Evolutionary conservation across 2,329 filamentous ascomycete species (phyloP).

Genomic region (Fusarium redolens): DNA sequence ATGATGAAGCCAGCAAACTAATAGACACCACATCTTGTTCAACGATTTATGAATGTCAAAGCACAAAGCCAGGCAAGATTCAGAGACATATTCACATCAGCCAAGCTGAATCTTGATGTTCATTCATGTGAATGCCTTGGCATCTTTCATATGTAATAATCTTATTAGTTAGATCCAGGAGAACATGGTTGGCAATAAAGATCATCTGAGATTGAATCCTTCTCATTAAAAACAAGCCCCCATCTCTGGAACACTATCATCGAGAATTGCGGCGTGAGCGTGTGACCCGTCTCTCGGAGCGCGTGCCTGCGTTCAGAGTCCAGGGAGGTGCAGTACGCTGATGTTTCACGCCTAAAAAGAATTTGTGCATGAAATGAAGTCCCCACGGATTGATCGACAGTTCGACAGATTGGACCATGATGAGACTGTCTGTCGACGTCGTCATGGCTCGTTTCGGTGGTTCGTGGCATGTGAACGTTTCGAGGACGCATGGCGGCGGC

Average conservation of each 20-base stretch:
- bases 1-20: slow-evolving; percentile 6
- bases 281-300: slow-evolving; percentile 16
- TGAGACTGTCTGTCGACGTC: neutral
- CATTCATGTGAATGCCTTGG: neutral
- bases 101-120: neutral
- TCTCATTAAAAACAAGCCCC: slow-evolving; percentile 12
- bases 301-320: slow-evolving; percentile 26
- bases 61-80: neutral
- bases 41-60: slow-evolving; percentile 3
- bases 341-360: slow-evolving; percentile 7
- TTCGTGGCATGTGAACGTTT: slow-evolving; percentile 38
- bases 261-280: slow-evolving; percentile 22
- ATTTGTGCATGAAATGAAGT: slow-evolving; percentile 21
- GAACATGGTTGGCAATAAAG: neutral
- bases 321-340: neutral
- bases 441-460: neutral
- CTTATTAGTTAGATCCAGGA: neutral
- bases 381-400: slow-evolving; percentile 24
- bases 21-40: neutral
- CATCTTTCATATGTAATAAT: neutral
- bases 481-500: slow-evolving; percentile 25
- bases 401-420: neutral
- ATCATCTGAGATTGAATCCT: slow-evolving; percentile 6
- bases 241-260: neutral
- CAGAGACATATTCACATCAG: neutral